Base-by-base conservation (phyloP, 352 stramenopile species). In the Globisporangium cylindrosporum region DNA sequence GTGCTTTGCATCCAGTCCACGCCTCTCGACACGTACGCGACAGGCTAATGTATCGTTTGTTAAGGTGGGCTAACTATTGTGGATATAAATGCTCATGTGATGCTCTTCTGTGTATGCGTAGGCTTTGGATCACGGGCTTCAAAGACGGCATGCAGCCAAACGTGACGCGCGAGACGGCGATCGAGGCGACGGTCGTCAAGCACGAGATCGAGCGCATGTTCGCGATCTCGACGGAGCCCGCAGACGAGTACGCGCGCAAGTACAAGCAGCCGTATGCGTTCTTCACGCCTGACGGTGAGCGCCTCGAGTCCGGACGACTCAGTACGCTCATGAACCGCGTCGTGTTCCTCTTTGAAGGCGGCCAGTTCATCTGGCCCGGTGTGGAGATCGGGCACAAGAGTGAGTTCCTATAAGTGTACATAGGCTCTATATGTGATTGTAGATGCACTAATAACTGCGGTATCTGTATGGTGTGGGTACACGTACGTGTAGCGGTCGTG, bases 281-380 rank as follows among this genome's bases (percentile, higher is more conserved):
- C 58, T 90, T 90, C 65, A 84, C 77, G 43, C 73, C 79, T 9
- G 65, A 85, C 3, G 81, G 84, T 58, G 61, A 79, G 54, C 80
- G 71, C 3, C 68, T 92, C 0, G 73, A 76, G 34, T 38, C 41
- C 27, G 12, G 18, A 25, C 64, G 60, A 8, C 67, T 84, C 15
- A 72, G 59, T n/a, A 63, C 64, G 27, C 57, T 89, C 41, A 62
- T 70, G 22, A 74, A 82, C 66, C 67, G 65, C 41, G 56, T 89
- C 58, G 77, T 90, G 43, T 92, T 88, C 64, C 66, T 92, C 24
- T 89, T 92, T 64, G 84, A 92, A 73, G 80, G 84, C 56, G 84
- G 80, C 0, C 80, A 89, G 64, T 92, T 92, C 64, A 83, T 92
- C 62, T 92, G 84, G 80, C 84, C 84, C 14, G 84, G 80, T 1